Evolutionary conservation across 2,329 filamentous ascomycete species (phyloP).

Genomic region (Trichophyton simii): DNA sequence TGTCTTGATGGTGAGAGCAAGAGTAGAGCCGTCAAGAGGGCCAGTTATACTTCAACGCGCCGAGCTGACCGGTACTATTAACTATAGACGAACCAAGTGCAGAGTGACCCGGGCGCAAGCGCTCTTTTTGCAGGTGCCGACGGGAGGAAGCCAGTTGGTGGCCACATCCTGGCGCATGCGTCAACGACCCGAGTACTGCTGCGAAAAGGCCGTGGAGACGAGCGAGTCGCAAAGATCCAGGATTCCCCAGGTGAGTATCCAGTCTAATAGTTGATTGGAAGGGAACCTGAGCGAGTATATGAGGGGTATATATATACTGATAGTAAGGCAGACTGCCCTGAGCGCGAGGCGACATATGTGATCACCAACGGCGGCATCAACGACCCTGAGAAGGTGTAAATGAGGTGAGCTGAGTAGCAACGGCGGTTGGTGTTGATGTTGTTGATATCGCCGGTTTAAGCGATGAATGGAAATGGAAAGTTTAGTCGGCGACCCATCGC

Average conservation of each 20-base stretch:
- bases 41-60: no score
- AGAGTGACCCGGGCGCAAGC: slow-evolving; percentile 56
- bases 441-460: no score
- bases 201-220: slow-evolving; percentile 56
- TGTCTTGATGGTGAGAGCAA: slow-evolving; percentile 43
- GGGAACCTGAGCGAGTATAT: no score
- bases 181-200: slow-evolving; percentile 54
- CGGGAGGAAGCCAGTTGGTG: slow-evolving; percentile 54
- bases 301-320: background rate
- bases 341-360: slow-evolving; percentile 56
- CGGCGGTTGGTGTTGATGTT: no score
- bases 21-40: background rate
- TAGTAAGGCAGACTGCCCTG: slow-evolving; percentile 46
- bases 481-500: background rate
- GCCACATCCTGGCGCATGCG: slow-evolving; percentile 57
- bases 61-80: background rate
- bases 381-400: slow-evolving; percentile 50
- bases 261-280: background rate
- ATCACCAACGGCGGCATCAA: slow-evolving; percentile 58
- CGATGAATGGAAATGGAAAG: background rate
- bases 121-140: slow-evolving; percentile 56
- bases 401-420: no score
- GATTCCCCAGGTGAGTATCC: slow-evolving; percentile 47
- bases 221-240: slow-evolving; percentile 57
- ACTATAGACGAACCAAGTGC: slow-evolving; percentile 54